A percentile compares a stretch with the other conserved stretches of the same genome.
Evolutionary conservation across 108 stramenopile genomes (phyloP).

Genomic region (Cyclostephanos tholiformis): DNA sequence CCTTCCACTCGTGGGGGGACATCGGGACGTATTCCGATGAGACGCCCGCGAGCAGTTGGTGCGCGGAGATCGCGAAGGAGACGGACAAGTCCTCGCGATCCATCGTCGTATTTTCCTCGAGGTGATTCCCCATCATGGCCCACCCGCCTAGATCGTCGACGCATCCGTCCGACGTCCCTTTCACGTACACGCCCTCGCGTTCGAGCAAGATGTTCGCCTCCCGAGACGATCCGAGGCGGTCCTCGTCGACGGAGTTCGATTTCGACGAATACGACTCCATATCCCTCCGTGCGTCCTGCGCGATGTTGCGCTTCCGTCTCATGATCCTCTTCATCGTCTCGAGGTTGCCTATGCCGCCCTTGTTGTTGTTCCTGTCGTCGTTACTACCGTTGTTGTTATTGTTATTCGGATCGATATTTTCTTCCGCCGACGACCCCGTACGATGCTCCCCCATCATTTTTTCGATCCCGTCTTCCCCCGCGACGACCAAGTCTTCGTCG

Average conservation of each 20-base stretch:
- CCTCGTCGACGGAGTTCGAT: not conserved
- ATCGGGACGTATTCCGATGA: conserved; percentile 5
- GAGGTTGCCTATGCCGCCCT: not conserved
- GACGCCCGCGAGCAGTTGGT: not conserved
- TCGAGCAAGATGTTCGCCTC: no score
- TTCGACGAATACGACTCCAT: not conserved
- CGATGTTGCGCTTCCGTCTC: not conserved
- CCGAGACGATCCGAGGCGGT: no score
- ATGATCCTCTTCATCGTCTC: conserved; percentile 21
- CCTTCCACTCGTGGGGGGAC: not conserved
- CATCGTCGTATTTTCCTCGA: conserved; percentile 15
- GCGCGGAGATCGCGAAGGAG: not conserved
- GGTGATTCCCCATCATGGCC: conserved; percentile 45
- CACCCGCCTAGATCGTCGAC: not conserved
- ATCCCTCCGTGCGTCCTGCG: not conserved
- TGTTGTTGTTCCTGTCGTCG: no score
- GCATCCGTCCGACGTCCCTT: not conserved
- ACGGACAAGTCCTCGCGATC: not conserved
- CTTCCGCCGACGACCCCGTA: not conserved
- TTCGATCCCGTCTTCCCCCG: not conserved
- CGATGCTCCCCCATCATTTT: not conserved
- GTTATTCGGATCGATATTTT: conserved; percentile 10
- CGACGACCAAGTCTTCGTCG: not conserved
- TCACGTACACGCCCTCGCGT: no score
- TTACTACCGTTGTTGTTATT: not conserved